Base-by-base conservation (phyloP, 2,329 filamentous ascomycete species). In the Biscogniauxia marginata region DNA sequence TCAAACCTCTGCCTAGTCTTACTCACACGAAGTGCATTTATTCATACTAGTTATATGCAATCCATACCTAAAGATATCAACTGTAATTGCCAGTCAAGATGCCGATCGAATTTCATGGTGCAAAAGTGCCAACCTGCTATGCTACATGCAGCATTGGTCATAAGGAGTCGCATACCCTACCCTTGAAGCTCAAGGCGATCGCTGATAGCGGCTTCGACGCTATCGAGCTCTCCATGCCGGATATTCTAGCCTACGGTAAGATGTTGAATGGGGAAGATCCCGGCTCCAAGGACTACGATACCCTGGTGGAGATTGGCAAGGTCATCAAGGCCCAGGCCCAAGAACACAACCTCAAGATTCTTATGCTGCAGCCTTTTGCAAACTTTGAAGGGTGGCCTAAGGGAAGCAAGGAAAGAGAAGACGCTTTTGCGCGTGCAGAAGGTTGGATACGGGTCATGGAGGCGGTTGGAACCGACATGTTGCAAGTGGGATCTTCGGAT, bases 381-480 rank as follows among this genome's bases (percentile, higher is more conserved):
- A 89, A 91, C 64, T 91, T 91, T 56, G 89, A 93, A 64, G 89
- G 89, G 1, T 93, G 89, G 88, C 74, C 79, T 0, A 75, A 77
- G 44, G 84, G 77, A 0, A 84, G 81, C 1, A 64, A 74, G 0
- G 81, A 88, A 68, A 75, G 87, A 3, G 72, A 82, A 4, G 82
- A 88, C 51, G 87, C 85, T 0, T 89, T 89, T 60, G 72, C 75
- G 0, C 78, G 86, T 21, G 88, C 86, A 0, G 73, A 70, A 6
- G 87, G 86, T 0, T 93, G 88, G 89, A 82, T 89, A 49, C 73
- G 79, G 7, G 83, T 93, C 57, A 91, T 92, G 88, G 75, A 85
- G 30, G 85, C 85, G 2, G 79, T 82, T 0, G 88, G 86, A 0
- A 89, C 85, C 2, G 84, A 89, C 62, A 82, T 91, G 77, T 73